A percentile compares a stretch with the other conserved stretches of the same genome.
Evolutionary conservation across 805 yeast genomes (phyloP).

Genomic region (Zygosaccharomyces bailii): DNA sequence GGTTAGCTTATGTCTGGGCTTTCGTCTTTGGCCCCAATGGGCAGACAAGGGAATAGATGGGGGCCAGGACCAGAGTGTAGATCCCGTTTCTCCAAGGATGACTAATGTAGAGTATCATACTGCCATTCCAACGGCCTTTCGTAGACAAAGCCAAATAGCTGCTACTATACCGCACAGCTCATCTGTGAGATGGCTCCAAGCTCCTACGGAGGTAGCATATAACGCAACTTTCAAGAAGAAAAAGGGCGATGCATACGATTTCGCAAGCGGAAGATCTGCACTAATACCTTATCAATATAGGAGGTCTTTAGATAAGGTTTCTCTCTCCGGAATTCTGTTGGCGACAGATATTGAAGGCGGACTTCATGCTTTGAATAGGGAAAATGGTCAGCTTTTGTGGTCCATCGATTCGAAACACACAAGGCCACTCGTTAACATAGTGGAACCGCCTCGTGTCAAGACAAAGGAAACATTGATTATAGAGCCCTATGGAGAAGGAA

Average conservation of each 20-base stretch:
- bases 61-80: neutral
- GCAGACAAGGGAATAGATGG: neutral
- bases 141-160: conserved; percentile 7
- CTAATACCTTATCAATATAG: conserved; percentile 11
- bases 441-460: conserved; percentile 16
- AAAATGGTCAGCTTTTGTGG: conserved; percentile 77
- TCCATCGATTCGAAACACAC: conserved; percentile 51
- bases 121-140: conserved; percentile 13
- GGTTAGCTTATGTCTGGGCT: conserved; percentile 4
- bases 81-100: conserved; percentile 1
- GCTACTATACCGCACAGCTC: conserved; percentile 2
- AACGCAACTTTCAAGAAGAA: conserved; percentile 1
- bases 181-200: conserved; percentile 1
- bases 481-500: conserved; percentile 85
- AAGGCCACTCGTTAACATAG: conserved; percentile 26
- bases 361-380: conserved; percentile 72
- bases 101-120: conserved; percentile 12
- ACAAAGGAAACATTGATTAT: conserved; percentile 67
- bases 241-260: neutral
- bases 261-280: conserved; percentile 10
- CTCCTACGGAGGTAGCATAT: conserved; percentile 1
- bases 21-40: conserved; percentile 8
- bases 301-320: conserved; percentile 19
- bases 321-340: conserved; percentile 54
- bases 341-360: conserved; percentile 86